Percentiles rank a stretch among this genome's conserved stretches.
phyloP scores from a whole-genome alignment of 345 rosid species.

The Anacardium occidentale region DNA sequence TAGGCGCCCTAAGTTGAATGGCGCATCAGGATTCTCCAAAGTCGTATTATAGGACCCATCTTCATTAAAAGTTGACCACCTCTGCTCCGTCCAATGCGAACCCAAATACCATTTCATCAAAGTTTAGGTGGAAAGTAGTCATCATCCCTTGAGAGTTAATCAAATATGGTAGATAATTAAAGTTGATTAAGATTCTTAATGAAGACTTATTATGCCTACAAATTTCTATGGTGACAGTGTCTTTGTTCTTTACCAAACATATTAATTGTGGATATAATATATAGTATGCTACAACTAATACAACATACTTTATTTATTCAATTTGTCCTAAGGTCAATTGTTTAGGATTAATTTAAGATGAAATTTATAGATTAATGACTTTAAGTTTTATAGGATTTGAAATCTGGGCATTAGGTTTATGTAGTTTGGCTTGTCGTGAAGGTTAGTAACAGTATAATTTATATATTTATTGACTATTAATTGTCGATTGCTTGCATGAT shows the following conservation, averaged over 20 bases:
- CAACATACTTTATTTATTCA: not conserved
- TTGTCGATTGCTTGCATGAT: not conserved
- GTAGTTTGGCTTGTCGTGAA: no score
- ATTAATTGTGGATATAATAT: no score
- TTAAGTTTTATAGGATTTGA: not conserved
- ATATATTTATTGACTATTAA: not conserved
- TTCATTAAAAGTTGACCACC: not conserved
- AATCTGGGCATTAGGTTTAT: no score
- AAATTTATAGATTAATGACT: not conserved
- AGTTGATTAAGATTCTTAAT: no score
- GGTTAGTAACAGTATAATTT: not conserved
- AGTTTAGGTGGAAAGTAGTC: no score
- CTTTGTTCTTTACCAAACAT: no score
- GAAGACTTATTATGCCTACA: no score
- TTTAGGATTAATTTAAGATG: not conserved
- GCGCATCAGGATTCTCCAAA: not conserved
- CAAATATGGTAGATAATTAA: no score
- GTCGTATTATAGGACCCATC: not conserved
- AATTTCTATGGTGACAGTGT: no score
- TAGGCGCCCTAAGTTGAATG: conserved; percentile 9
- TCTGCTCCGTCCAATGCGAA: not conserved
- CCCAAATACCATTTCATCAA: not conserved
- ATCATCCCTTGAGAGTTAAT: no score
- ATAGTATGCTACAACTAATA: not conserved
- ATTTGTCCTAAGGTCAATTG: not conserved